phyloP scores from a whole-genome alignment of 2,329 filamentous ascomycete genomes.

The Westerdykella aurantiaca region DNA sequence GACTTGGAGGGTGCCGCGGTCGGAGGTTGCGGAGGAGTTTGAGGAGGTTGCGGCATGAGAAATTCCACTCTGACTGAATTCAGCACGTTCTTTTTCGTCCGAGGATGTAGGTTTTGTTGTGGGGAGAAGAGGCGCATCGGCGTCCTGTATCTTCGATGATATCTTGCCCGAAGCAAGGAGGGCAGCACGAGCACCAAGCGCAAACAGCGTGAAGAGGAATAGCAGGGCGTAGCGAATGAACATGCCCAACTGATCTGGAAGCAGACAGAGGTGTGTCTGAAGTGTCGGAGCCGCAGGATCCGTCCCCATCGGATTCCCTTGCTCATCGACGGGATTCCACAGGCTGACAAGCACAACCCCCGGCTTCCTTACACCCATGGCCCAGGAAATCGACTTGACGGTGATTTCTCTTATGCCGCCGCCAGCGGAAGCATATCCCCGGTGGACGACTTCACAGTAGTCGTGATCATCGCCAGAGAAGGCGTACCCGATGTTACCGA shows the following conservation, averaged over 20 bases:
- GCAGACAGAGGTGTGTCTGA: slow-evolving; percentile 82
- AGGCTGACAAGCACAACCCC: slow-evolving; percentile 85
- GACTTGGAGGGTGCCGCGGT: slow-evolving; percentile 19
- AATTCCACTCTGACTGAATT: slow-evolving; percentile 4
- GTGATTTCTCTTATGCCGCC: slow-evolving; percentile 69
- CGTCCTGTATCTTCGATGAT: slow-evolving; percentile 5
- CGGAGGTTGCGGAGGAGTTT: slow-evolving; percentile 27
- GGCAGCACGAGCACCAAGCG: slow-evolving; percentile 44
- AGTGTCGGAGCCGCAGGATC: slow-evolving; percentile 53
- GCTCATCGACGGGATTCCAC: slow-evolving; percentile 77
- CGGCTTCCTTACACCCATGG: slow-evolving; percentile 85
- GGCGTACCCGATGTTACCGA: slow-evolving; percentile 76
- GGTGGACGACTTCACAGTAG: slow-evolving; percentile 86
- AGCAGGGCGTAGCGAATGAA: slow-evolving; percentile 73
- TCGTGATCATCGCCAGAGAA: slow-evolving; percentile 98
- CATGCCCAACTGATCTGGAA: slow-evolving; percentile 80
- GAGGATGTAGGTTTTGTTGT: slow-evolving; percentile 15
- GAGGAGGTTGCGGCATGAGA: slow-evolving; percentile 14
- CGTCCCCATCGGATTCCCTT: slow-evolving; percentile 27
- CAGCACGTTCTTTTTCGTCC: slow-evolving; percentile 24
- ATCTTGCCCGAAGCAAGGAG: slow-evolving; percentile 27
- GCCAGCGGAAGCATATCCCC: slow-evolving; percentile 55
- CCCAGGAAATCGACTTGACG: slow-evolving; percentile 91
- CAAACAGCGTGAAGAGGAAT: slow-evolving; percentile 47
- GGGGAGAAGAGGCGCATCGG: slow-evolving; percentile 25